Conservation (phyloP, 1,139 yeast species). For the Geotrichum restrictum region DNA sequence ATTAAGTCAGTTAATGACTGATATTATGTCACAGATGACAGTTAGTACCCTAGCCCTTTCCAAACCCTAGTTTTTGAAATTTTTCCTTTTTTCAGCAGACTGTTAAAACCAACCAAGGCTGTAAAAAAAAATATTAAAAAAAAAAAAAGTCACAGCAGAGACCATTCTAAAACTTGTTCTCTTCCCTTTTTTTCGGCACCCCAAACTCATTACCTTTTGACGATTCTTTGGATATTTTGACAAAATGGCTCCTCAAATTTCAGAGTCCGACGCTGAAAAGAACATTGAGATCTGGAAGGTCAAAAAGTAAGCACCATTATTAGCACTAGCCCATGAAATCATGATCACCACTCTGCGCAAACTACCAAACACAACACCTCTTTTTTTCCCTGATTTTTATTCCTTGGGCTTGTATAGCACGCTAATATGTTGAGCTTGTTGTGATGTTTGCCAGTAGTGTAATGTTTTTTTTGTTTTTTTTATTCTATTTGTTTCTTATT, state of each 20-base stretch:
- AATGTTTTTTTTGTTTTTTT: no score
- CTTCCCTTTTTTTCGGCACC: neutral
- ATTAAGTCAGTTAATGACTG: no score
- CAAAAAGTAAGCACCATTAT: constrained; percentile 53
- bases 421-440: no score
- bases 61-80: constrained; percentile 5
- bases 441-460: no score
- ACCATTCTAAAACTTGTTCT: constrained; percentile 4
- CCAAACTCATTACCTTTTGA: neutral
- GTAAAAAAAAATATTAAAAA: neutral
- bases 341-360: no score
- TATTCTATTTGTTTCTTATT: no score
- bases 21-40: no score
- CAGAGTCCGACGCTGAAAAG: constrained; percentile 70
- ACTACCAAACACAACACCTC: neutral
- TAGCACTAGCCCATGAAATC: neutral
- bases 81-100: neutral
- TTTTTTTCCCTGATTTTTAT: neutral
- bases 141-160: neutral
- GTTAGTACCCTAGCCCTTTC: neutral
- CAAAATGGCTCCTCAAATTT: constrained; percentile 32
- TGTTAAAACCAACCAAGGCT: neutral
- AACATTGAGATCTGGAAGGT: constrained; percentile 98
- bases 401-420: no score
- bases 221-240: neutral